phyloP scores from a whole-genome alignment of 345 rosid genomes.

The Erodium maritimum region DNA sequence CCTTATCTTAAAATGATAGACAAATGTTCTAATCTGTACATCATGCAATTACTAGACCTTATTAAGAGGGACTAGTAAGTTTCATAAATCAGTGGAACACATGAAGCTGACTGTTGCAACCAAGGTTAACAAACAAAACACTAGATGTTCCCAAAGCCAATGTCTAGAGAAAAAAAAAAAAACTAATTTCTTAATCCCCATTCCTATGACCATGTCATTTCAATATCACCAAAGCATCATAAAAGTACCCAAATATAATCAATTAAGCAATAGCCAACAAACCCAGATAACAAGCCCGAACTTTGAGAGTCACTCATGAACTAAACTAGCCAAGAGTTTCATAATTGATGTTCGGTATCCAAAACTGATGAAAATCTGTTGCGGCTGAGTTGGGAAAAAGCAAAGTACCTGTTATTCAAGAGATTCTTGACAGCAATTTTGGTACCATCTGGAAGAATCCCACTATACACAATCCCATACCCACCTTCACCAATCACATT shows the following conservation, averaged over 20 bases:
- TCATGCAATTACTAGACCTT: too few species aligned
- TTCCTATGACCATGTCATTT: background rate
- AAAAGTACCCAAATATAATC: background rate
- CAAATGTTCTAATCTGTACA: too few species aligned
- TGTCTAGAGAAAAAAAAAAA: background rate
- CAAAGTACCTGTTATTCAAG: slow-evolving; percentile 68
- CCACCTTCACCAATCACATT: slow-evolving; percentile 98
- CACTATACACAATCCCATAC: slow-evolving; percentile 83
- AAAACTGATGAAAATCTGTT: too few species aligned
- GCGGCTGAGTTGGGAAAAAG: too few species aligned
- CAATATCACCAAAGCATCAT: background rate
- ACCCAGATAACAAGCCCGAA: too few species aligned
- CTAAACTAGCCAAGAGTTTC: too few species aligned
- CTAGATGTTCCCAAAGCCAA: background rate
- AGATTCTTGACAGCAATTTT: slow-evolving; percentile 82
- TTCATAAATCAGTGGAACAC: background rate
- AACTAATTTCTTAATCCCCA: too few species aligned
- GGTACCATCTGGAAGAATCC: slow-evolving; percentile 66
- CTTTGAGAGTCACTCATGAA: background rate
- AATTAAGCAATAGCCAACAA: background rate
- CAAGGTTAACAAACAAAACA: background rate
- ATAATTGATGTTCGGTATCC: background rate
- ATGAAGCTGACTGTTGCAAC: too few species aligned
- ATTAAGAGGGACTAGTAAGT: too few species aligned
- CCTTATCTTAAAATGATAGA: too few species aligned